Evolutionary conservation across 768 basidiomycete genomes (phyloP).

Genomic region (Crucibulum laeve): DNA sequence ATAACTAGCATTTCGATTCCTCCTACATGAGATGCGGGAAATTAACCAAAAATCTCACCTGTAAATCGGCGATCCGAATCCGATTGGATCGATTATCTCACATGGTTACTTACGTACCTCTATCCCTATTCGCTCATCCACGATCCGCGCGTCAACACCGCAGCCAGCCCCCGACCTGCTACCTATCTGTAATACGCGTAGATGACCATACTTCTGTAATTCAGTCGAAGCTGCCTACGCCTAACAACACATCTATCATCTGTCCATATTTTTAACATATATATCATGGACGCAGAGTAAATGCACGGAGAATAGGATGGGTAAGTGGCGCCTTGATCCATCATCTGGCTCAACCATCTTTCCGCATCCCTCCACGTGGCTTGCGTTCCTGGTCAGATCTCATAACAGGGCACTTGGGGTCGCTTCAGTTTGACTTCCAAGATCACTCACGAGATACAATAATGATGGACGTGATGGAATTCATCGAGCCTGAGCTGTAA

Average conservation of each 20-base stretch:
- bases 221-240: no score
- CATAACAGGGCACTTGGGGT: conserved; percentile 8
- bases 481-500: conserved; percentile 7
- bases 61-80: conserved; percentile 12
- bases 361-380: conserved; percentile 7
- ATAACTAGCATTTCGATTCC: not conserved
- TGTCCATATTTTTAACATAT: no score
- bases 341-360: not conserved
- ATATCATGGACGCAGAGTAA: no score
- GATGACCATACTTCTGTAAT: no score
- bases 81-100: conserved; percentile 17
- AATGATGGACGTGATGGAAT: no score
- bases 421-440: conserved; percentile 6
- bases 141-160: not conserved
- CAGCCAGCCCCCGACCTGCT: conserved; percentile 1
- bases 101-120: conserved; percentile 6
- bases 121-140: not conserved
- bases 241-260: no score
- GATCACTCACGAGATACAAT: conserved; percentile 18
- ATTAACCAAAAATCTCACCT: not conserved
- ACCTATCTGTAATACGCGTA: no score
- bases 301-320: no score
- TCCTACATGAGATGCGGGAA: not conserved
- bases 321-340: no score
- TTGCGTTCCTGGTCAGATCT: conserved; percentile 16